Evolutionary conservation across 495 filamentous ascomycete species (phyloP), one percentile per base, ranked within the genome.

Genomic region (Penicillium robsamsonii): DNA sequence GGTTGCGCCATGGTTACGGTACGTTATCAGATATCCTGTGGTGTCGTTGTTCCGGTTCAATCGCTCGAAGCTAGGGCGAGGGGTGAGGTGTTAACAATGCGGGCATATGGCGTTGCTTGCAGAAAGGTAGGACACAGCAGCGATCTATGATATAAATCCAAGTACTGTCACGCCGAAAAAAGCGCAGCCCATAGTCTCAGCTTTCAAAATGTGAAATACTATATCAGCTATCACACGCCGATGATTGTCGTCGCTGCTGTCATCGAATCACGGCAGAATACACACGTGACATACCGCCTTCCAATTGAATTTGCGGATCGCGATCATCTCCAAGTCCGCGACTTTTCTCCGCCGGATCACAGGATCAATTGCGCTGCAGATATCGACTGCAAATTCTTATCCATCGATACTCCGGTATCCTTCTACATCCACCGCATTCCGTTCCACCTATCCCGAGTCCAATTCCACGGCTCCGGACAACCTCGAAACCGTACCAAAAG

Each of bases 1-100:
- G 60, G 58, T 63, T 66, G 71, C 41, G 75, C 72, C 77, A 81
- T 80, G 30, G 38, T 62, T 40, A 27, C 47, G 31, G 57, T 44
- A 22, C 20, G 46, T 9, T 17, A 30, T 41, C n/a, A 49, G n/a
- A 20, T 30, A 42, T 18, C 5, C 31, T 41, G 51, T 42, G 30
- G n/a, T 43, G 29, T 56, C 31, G 41, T 25, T 22, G 30, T 33
- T 41, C 37, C 43, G 30, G 58, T 48, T 60, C 55, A 45, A 55
- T 40, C 47, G 30, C 35, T 57, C 38, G 45, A 53, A 46, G 49
- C 40, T 40, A 18, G 47, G 27, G 40, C 44, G 33, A 46, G 42
- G 52, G 52, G 42, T 54, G 44, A 41, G 53, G 37, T 48, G 24
- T 57, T 41, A 47, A 48, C 22, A 42, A 31, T 33, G 35, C 40